phyloP scores from a whole-genome alignment of 2,329 filamentous ascomycete species.

The Monilinia aucupariae region DNA sequence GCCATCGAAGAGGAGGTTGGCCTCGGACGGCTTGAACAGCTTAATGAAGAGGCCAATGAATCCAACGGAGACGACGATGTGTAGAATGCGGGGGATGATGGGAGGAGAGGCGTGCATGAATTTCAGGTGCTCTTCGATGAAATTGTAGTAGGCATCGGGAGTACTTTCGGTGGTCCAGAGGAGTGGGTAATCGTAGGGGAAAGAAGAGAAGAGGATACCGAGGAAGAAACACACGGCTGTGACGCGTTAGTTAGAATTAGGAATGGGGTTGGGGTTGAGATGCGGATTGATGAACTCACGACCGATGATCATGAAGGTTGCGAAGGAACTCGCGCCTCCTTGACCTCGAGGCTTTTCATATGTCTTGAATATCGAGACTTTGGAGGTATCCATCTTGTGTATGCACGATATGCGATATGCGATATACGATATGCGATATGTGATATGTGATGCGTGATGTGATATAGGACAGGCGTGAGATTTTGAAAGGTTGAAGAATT shows the following conservation, averaged over 20 bases:
- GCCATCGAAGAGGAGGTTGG: slow-evolving; percentile 91
- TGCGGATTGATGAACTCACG: slow-evolving; percentile 52
- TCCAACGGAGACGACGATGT: slow-evolving; percentile 85
- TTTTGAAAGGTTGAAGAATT: background rate
- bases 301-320: slow-evolving; percentile 93
- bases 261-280: background rate
- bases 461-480: background rate
- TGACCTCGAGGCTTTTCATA: slow-evolving; percentile 34
- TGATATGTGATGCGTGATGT: background rate
- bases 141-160: slow-evolving; percentile 65
- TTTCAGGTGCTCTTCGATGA: slow-evolving; percentile 82
- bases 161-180: slow-evolving; percentile 69
- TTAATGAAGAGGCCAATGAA: slow-evolving; percentile 88
- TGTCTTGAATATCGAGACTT: slow-evolving; percentile 34
- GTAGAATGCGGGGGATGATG: slow-evolving; percentile 85
- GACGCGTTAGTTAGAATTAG: slow-evolving; percentile 1
- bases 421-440: background rate
- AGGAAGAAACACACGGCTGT: slow-evolving; percentile 93
- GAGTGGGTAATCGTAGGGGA: slow-evolving; percentile 75
- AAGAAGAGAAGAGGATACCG: slow-evolving; percentile 76
- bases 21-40: slow-evolving; percentile 87
- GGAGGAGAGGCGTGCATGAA: slow-evolving; percentile 90
- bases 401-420: background rate
- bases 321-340: slow-evolving; percentile 63
- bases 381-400: slow-evolving; percentile 31